Conservation (phyloP, 371 early-diverging fungal species). For the Blastocladiella emersonii region DNA sequence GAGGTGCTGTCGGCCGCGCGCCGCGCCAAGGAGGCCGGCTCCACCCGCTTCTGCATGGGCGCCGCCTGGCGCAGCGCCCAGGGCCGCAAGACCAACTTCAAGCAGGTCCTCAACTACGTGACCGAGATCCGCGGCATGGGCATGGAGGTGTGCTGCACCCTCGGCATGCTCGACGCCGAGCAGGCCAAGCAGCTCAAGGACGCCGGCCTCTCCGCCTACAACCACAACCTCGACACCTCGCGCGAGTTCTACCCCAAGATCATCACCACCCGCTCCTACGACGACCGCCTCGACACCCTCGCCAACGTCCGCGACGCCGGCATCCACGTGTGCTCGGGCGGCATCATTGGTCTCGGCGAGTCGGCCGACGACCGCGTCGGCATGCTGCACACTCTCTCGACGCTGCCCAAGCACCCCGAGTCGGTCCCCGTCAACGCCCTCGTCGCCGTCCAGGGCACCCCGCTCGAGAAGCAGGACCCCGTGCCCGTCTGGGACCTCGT, state of each 20-base stretch:
- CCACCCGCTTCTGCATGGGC: slow-evolving; percentile 67
- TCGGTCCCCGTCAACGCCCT: slow-evolving; percentile 72
- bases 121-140: slow-evolving; percentile 72
- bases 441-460: slow-evolving; percentile 69
- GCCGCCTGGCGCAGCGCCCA: slow-evolving; percentile 76
- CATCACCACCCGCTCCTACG: slow-evolving; percentile 69
- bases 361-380: slow-evolving; percentile 58
- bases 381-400: slow-evolving; percentile 59
- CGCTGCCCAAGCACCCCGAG: slow-evolving; percentile 65
- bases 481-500: slow-evolving; percentile 76
- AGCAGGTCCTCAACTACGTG: slow-evolving; percentile 57
- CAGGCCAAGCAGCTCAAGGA: slow-evolving; percentile 66
- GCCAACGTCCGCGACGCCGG: slow-evolving; percentile 63
- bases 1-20: slow-evolving; percentile 60
- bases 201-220: slow-evolving; percentile 79
- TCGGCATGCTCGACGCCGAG: slow-evolving; percentile 66
- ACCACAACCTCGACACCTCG: slow-evolving; percentile 77
- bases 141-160: slow-evolving; percentile 82
- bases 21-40: slow-evolving; percentile 67
- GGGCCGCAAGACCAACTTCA: slow-evolving; percentile 73
- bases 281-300: slow-evolving; percentile 66
- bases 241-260: slow-evolving; percentile 72
- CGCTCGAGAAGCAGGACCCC: slow-evolving; percentile 64
- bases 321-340: slow-evolving; percentile 77
- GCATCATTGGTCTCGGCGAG: slow-evolving; percentile 78